Evolutionary conservation across 768 basidiomycete species (phyloP).

Genomic region (Paxillus ammoniavirescens): DNA sequence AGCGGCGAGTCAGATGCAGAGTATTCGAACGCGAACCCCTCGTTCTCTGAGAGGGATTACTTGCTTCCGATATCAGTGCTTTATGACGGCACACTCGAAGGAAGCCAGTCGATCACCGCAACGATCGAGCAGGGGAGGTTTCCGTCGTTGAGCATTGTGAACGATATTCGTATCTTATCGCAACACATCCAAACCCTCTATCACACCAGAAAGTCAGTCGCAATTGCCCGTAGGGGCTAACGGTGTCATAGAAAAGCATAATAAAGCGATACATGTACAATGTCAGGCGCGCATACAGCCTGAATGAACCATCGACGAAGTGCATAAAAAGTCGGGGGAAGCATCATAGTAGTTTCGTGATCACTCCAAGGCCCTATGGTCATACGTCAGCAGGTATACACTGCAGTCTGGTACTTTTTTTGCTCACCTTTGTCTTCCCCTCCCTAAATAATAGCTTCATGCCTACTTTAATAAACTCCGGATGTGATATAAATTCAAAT

Average conservation of each 20-base stretch:
- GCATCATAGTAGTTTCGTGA: constrained; percentile 60
- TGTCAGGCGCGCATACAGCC: not conserved
- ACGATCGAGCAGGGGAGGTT: too few species aligned
- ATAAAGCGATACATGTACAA: not conserved
- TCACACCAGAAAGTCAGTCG: not conserved
- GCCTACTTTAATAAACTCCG: constrained; percentile 90
- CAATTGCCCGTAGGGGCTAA: too few species aligned
- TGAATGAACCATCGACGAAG: not conserved
- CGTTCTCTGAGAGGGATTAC: too few species aligned
- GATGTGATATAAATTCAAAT: constrained; percentile 91
- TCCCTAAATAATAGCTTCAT: constrained; percentile 94
- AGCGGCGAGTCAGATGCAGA: too few species aligned
- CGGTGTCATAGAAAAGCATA: not conserved
- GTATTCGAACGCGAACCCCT: too few species aligned
- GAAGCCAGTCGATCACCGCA: too few species aligned
- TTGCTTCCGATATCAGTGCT: too few species aligned
- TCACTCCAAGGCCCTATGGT: constrained; percentile 69
- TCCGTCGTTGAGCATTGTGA: too few species aligned
- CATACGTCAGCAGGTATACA: constrained; percentile 8
- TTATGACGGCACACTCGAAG: too few species aligned
- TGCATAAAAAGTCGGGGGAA: not conserved
- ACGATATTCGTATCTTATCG: too few species aligned
- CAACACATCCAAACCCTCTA: too few species aligned
- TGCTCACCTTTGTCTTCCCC: constrained; percentile 86
- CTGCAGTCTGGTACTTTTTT: not conserved